Conservation (phyloP, 176 grass and related monocot species). For the Chloris gayana region DNA sequence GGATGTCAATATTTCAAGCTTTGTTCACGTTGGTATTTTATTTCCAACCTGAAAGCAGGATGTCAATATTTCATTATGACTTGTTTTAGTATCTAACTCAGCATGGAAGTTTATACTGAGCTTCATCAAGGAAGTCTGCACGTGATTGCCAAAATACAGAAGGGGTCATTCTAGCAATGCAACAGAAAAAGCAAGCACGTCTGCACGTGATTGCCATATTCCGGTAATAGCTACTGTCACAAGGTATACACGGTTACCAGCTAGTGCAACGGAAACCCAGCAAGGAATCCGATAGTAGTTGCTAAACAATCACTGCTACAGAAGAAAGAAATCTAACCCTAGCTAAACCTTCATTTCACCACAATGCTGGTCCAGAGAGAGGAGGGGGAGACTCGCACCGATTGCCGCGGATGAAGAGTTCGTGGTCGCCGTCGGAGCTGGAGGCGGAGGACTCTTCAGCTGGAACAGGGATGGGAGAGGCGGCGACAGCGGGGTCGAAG, state of each 20-base stretch:
- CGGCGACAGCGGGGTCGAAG: conserved; percentile 64
- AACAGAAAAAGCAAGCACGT: not conserved
- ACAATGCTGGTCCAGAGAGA: not conserved
- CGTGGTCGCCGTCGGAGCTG: conserved; percentile 75
- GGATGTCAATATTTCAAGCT: too few species aligned
- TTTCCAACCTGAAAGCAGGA: not conserved
- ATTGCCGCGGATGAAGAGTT: conserved; percentile 93
- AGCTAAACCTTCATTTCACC: not conserved
- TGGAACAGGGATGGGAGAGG: conserved; percentile 35
- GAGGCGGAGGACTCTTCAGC: conserved; percentile 36
- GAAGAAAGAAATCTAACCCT: not conserved
- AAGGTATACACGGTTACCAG: not conserved
- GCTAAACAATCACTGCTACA: not conserved
- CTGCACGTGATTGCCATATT: not conserved
- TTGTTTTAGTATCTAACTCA: not conserved
- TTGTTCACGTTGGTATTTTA: conserved; percentile 7
- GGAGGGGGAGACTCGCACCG: conserved; percentile 31
- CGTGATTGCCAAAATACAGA: not conserved
- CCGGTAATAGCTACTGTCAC: not conserved
- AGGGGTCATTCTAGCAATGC: not conserved
- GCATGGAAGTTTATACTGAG: not conserved
- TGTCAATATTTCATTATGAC: conserved; percentile 4
- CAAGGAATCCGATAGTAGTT: not conserved
- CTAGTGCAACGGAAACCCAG: not conserved
- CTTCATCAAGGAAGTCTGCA: not conserved